These are phyloP conservation scores for Spizellomyces sp. DNA, from an alignment of 192 early-diverging fungal genomes.

Conservation along the genomic window DNA sequence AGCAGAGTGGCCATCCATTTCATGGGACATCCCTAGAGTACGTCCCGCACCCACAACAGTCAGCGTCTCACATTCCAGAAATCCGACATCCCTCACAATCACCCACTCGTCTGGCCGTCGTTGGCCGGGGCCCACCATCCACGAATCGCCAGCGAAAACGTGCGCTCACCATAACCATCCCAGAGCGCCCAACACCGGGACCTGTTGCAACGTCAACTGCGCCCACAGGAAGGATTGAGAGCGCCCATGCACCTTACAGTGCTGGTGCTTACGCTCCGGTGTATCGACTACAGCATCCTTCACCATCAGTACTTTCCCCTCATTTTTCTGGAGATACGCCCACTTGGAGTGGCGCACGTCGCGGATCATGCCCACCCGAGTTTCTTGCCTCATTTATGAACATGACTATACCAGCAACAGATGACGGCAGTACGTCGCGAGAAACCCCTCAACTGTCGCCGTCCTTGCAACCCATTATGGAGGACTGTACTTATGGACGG, in stretches of 20 bases:
- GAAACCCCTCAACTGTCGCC: not conserved
- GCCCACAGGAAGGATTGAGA: too few relatives aligned
- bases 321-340: too few relatives aligned
- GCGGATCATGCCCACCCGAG: constrained; percentile 25
- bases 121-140: not conserved
- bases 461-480: not conserved
- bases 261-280: too few relatives aligned
- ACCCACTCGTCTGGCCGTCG: not conserved
- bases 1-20: too few relatives aligned
- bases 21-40: not conserved
- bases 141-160: not conserved
- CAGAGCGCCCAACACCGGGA: too few relatives aligned
- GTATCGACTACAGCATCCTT: too few relatives aligned
- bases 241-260: too few relatives aligned
- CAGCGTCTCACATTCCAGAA: not conserved
- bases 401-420: not conserved
- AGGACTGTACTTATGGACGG: not conserved
- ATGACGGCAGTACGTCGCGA: not conserved
- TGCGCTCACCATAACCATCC: constrained; percentile 6
- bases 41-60: not conserved
- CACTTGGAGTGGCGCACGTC: not conserved
- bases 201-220: too few relatives aligned
- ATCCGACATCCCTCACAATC: too few relatives aligned
- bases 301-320: too few relatives aligned
- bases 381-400: constrained; percentile 14